Conservation (phyloP, 352 stramenopile species). For the Pythium angustatum region DNA sequence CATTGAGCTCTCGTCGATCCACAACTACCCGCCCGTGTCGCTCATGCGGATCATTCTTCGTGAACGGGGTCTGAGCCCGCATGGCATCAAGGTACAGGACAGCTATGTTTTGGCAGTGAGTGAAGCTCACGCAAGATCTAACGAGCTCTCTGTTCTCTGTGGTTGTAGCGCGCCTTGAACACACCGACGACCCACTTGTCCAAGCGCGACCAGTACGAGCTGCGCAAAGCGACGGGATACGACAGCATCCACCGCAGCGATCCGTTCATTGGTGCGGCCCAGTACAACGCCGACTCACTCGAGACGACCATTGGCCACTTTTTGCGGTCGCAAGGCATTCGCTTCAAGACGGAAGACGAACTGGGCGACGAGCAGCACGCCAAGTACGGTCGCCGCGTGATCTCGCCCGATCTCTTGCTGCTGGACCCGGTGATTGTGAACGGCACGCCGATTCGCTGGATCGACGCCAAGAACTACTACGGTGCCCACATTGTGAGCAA, state of each 20-base stretch:
- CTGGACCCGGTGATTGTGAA: slow-evolving; percentile 84
- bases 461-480: slow-evolving; percentile 90
- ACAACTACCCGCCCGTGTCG: slow-evolving; percentile 85
- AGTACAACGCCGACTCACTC: slow-evolving; percentile 75
- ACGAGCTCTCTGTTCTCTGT: slow-evolving; percentile 1
- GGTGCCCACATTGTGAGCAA: slow-evolving; percentile 89
- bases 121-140: not conserved
- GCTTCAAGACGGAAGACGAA: slow-evolving; percentile 77
- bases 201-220: slow-evolving; percentile 71
- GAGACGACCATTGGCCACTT: slow-evolving; percentile 77
- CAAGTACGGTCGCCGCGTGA: slow-evolving; percentile 68
- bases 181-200: slow-evolving; percentile 48
- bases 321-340: slow-evolving; percentile 59
- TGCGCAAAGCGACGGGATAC: slow-evolving; percentile 70
- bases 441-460: slow-evolving; percentile 82
- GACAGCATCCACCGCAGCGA: slow-evolving; percentile 87
- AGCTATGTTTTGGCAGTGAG: not conserved
- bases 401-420: slow-evolving; percentile 81
- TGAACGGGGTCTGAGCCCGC: slow-evolving; percentile 58
- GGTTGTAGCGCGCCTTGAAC: slow-evolving; percentile 53
- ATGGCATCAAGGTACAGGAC: slow-evolving; percentile 30
- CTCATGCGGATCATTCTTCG: slow-evolving; percentile 82
- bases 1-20: slow-evolving; percentile 67
- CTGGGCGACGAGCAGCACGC: slow-evolving; percentile 63
- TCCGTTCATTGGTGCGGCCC: slow-evolving; percentile 65